Evolutionary conservation across 176 grass and related monocot species (phyloP).

Genomic region (sorghum (Sorghum bicolor)): Sorghum_bicolor_NCBIv3 NC_012875.2:59432501-59433000

Average conservation of each 20-base stretch:
- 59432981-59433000: background rate
- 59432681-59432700: background rate
- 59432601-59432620: constrained; percentile 66
- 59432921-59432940: background rate
- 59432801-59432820: background rate
- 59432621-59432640: constrained; percentile 34
- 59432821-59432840: background rate
- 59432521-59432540: constrained; percentile 49
- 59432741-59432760: too few species aligned
- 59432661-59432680: background rate
- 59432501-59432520: constrained; percentile 64
- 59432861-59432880: background rate
- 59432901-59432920: background rate
- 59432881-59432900: background rate
- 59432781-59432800: background rate
- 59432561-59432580: constrained; percentile 91
- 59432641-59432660: background rate
- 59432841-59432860: background rate
- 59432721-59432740: background rate
- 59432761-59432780: background rate
- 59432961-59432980: background rate
- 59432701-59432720: background rate
- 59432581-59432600: constrained; percentile 57
- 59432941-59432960: background rate
- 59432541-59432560: constrained; percentile 60